Evolutionary conservation across 140 eudicot genomes (phyloP), one percentile per base, ranked within the genome.

Genomic region (Cichorium intybus): DNA sequence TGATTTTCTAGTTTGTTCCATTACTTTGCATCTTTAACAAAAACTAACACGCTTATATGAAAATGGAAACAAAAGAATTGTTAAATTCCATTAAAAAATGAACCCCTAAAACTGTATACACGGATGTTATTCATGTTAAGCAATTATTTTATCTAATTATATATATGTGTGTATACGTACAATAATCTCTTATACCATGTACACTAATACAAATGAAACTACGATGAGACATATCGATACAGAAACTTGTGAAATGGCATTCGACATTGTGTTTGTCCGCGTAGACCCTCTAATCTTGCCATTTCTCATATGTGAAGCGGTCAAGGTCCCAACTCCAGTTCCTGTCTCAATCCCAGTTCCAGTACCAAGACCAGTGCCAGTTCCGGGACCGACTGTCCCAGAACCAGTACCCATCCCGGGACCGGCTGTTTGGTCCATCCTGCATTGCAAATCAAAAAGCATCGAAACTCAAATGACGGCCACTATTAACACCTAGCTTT

Each of bases 361-460:
- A 0, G 46, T 39, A 2, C 48, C 7, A 12, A 41, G 14, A 3
- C 48, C 18, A 41, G 48, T 26, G 4, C 29, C 29, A 2, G 1
- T 26, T 26, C 29, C 29, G 29, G 79, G 75, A 37, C 37, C 80
- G 48, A 45, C 52, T 52, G 46, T 39, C 0, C 48, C 7, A 12
- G 15, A 12, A 3, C 48, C 18, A 41, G 48, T 26, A 26, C 29
- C 29, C 4, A 1, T 26, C 4, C 29, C 29, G 29, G 79, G 75
- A 37, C 37, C 80, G 48, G 41, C 52, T 52, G 74, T 24, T 67
- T 69, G 73, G 59, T 68, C 64, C 53, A 80, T 56, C 65, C 96
- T 87, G 77, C 81, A 66, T 51, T 51, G 15, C 62, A 75, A 51
- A 37, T 63, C 18, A 22, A 75, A 41, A 62, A 28, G 1, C 24